Conservation (phyloP, 2,329 filamentous ascomycete genomes). For the Arthrobotrys entomopaga region DNA sequence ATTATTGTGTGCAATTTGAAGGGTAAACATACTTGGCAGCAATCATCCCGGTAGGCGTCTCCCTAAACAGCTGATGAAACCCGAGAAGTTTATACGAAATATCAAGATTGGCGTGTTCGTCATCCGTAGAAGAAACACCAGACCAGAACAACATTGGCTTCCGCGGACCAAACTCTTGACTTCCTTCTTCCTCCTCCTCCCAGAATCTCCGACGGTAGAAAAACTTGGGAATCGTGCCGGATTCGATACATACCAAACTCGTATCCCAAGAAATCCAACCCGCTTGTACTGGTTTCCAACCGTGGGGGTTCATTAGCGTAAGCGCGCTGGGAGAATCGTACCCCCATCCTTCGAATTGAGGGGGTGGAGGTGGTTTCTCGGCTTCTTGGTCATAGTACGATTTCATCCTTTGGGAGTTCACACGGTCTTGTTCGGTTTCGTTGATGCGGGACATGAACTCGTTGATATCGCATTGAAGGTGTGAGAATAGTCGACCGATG, state of each 20-base stretch:
- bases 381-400: no score
- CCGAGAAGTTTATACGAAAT: constrained; percentile 33
- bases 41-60: constrained; percentile 22
- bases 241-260: constrained; percentile 18
- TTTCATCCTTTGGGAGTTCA: no score
- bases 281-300: constrained; percentile 24
- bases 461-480: no score
- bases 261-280: constrained; percentile 38
- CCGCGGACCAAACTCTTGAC: neutral
- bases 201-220: neutral
- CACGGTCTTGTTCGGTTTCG: no score
- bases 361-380: no score
- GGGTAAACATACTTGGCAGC: constrained; percentile 15
- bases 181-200: constrained; percentile 1
- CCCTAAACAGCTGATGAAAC: constrained; percentile 21
- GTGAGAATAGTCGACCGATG: no score
- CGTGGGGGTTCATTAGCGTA: neutral
- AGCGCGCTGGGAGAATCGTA: no score
- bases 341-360: no score
- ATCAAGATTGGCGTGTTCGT: constrained; percentile 33
- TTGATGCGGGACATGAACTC: no score
- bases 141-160: constrained; percentile 22
- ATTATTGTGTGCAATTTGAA: no score
- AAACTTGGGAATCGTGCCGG: constrained; percentile 32
- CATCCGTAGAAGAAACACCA: constrained; percentile 8